Evolutionary conservation across 2,329 filamentous ascomycete genomes (phyloP), one percentile per base, ranked within the genome.

Genomic region (Pseudocercospora ulei): DNA sequence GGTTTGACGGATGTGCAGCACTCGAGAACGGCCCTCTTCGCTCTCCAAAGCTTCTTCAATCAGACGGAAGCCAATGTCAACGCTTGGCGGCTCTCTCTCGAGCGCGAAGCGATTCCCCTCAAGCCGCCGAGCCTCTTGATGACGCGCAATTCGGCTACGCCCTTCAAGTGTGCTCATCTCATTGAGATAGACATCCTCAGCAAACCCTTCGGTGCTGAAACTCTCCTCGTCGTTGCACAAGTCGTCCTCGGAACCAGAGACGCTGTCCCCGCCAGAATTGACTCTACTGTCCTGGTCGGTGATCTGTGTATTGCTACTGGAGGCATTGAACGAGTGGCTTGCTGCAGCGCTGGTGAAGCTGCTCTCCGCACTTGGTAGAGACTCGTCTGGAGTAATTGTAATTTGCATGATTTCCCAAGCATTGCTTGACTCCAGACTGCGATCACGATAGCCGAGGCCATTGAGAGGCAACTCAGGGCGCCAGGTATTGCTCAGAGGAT

Each of bases 371-470:
- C 82, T 92, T 0, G 86, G 84, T 2, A 83, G 72, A 45, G 83
- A 80, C 9, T 80, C 77, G 58, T 94, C 86, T 0, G 84, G 83
- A 0, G 82, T 79, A 44, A 95, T 72, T 0, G 83, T 92, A 4
- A 73, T 79, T 41, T 86, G 67, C 37, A 95, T 75, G 2, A 78
- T 84, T 43, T 88, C 80, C 87, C 87, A 95, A 34, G 71, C 69
- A 27, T 64, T 64, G 35, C 67, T 65, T 4, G 80, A 79, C 1
- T 80, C 79, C n/a, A 84, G 65, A 59, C 85, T 93, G 51, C 85
- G 76, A 47, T 84, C 75, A 42, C 86, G 80, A 61, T 94, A 85
- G 23, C 85, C 86, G 9, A 94, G 71, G 3, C 85, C 85, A 60
- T 92, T 79, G 1, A 80, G 36, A n/a, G 53, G 53, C 7, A 53